Evolutionary conservation across 805 yeast genomes (phyloP).

Genomic region (Saturnispora saitoi): DNA sequence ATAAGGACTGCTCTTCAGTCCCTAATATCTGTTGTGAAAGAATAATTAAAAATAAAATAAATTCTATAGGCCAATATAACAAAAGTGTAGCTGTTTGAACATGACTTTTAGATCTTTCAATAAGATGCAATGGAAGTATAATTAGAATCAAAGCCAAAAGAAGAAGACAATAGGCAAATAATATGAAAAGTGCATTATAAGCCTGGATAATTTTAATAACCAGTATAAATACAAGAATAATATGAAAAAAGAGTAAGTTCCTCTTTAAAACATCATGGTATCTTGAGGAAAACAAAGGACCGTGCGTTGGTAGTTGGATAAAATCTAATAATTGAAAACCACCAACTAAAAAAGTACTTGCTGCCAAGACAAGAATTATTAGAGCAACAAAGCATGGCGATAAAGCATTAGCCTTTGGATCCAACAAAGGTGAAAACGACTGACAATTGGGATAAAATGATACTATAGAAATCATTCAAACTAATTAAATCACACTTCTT

Average conservation of each 20-base stretch:
- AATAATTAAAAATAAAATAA: constrained; percentile 10
- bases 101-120: constrained; percentile 35
- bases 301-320: constrained; percentile 9
- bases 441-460: not conserved
- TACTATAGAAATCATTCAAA: not conserved
- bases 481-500: not conserved
- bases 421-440: constrained; percentile 19
- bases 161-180: constrained; percentile 11
- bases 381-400: constrained; percentile 26
- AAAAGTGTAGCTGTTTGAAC: constrained; percentile 33
- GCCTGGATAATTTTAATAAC: constrained; percentile 3
- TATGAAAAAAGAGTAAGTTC: constrained; percentile 11
- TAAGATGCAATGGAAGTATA: constrained; percentile 35
- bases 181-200: constrained; percentile 4
- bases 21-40: constrained; percentile 28
- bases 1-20: constrained; percentile 7
- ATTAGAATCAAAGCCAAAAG: constrained; percentile 17
- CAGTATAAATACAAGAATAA: constrained; percentile 7
- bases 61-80: constrained; percentile 33
- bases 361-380: constrained; percentile 11
- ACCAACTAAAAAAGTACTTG: constrained; percentile 15
- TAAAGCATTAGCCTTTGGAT: constrained; percentile 20
- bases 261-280: constrained; percentile 12
- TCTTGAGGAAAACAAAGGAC: constrained; percentile 6
- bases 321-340: constrained; percentile 16